phyloP scores from a whole-genome alignment of 78 protist genomes.

The Monosiga brevicollis region DNA sequence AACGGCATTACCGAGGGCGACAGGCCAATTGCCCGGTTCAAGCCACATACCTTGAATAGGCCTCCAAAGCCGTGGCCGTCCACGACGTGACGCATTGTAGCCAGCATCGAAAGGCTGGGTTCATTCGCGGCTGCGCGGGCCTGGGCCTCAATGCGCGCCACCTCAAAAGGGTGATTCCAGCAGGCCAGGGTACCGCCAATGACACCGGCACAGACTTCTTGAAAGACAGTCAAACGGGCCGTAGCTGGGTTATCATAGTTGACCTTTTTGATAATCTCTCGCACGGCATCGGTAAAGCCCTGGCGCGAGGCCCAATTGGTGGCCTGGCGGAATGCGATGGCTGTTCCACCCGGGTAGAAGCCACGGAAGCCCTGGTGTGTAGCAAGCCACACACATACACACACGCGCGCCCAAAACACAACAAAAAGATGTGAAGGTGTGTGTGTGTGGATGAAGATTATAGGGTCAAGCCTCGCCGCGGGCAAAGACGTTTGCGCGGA shows the following conservation, averaged over 20 bases:
- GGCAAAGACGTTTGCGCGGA: no score
- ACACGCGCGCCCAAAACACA: no score
- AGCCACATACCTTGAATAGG: neutral
- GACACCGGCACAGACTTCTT: neutral
- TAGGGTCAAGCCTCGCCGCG: no score
- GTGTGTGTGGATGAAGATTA: no score
- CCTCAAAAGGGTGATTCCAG: neutral
- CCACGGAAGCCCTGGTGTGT: neutral
- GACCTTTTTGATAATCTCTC: neutral
- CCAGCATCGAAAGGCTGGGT: neutral
- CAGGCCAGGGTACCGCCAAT: neutral
- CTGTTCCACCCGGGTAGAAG: neutral
- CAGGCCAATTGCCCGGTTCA: no score
- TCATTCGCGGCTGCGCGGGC: neutral
- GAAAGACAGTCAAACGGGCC: neutral
- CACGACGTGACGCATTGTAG: neutral
- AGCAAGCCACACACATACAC: no score
- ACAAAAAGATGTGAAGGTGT: no score
- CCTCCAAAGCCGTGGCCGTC: neutral
- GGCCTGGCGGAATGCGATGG: neutral
- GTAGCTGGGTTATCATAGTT: neutral
- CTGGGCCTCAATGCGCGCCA: neutral
- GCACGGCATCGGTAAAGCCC: neutral
- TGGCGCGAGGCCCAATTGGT: neutral
- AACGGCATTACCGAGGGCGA: no score